Percentiles rank a stretch among this genome's conserved stretches.
Evolutionary conservation across 2,329 filamentous ascomycete species (phyloP).

Genomic region (Amauroascus verrucosus): DNA sequence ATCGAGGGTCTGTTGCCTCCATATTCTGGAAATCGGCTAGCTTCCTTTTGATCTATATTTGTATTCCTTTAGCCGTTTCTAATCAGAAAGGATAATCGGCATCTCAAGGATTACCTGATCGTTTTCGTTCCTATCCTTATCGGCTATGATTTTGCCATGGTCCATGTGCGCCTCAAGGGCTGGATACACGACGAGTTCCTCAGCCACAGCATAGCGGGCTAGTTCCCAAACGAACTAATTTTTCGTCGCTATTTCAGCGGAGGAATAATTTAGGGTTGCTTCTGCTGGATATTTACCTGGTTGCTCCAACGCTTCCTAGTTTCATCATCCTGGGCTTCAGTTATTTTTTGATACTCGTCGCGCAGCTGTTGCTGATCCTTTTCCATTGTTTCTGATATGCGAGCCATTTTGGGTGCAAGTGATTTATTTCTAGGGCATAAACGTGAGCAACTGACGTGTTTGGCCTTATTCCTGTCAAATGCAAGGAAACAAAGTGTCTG

Average conservation of each 20-base stretch:
- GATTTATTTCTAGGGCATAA: too few relatives aligned
- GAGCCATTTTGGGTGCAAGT: constrained; percentile 14
- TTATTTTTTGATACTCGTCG: constrained; percentile 36
- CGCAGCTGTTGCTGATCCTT: constrained; percentile 36
- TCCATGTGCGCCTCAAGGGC: constrained; percentile 43
- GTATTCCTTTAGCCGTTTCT: not conserved
- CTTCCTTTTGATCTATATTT: constrained; percentile 39
- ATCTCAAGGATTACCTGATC: constrained; percentile 11
- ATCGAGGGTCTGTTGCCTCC: constrained; percentile 29
- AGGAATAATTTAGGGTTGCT: not conserved
- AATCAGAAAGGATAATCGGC: too few relatives aligned
- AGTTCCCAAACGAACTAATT: constrained; percentile 43
- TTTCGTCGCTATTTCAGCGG: not conserved
- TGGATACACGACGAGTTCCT: constrained; percentile 47
- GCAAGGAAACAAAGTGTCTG: too few relatives aligned
- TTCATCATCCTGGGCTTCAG: constrained; percentile 34
- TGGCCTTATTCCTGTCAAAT: too few relatives aligned
- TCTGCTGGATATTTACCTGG: constrained; percentile 16
- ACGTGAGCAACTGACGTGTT: too few relatives aligned
- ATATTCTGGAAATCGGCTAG: constrained; percentile 42
- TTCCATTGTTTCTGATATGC: constrained; percentile 32
- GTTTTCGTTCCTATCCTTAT: constrained; percentile 23
- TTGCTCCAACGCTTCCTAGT: constrained; percentile 40
- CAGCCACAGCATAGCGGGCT: constrained; percentile 42
- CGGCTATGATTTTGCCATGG: constrained; percentile 36